Conservation (phyloP, 192 early-diverging fungal genomes). For the Linnemannia exigua region DNA sequence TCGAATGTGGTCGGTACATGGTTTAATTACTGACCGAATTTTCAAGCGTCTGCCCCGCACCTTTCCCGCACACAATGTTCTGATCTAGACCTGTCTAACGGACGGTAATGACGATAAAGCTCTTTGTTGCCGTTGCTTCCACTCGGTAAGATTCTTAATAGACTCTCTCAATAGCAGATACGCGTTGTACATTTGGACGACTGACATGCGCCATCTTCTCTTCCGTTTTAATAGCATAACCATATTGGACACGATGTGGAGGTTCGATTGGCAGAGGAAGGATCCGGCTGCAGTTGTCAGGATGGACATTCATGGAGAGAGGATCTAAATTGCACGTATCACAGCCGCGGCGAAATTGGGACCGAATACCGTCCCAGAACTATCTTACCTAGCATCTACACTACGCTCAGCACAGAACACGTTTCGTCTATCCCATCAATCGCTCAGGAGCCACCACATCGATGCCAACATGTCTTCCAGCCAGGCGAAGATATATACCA, state of each 20-base stretch:
- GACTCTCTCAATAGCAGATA: background rate
- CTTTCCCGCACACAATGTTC: background rate
- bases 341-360: constrained; percentile 12
- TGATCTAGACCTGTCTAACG: constrained; percentile 14
- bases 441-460: background rate
- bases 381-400: background rate
- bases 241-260: constrained; percentile 27
- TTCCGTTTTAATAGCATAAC: constrained; percentile 21
- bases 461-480: constrained; percentile 34
- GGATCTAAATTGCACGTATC: constrained; percentile 13
- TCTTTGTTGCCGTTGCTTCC: constrained; percentile 36
- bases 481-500: constrained; percentile 51
- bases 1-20: background rate
- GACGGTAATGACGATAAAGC: background rate
- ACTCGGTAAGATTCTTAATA: constrained; percentile 19
- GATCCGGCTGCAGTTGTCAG: constrained; percentile 16
- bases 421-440: background rate
- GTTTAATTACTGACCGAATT: background rate
- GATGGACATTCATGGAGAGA: constrained; percentile 24
- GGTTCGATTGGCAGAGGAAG: constrained; percentile 12
- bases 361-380: background rate
- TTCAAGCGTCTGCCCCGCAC: background rate
- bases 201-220: background rate
- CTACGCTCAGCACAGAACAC: background rate
- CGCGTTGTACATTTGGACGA: too few relatives aligned